Conservation (phyloP, 306 rosid species). For the Fagus sylvatica region DNA sequence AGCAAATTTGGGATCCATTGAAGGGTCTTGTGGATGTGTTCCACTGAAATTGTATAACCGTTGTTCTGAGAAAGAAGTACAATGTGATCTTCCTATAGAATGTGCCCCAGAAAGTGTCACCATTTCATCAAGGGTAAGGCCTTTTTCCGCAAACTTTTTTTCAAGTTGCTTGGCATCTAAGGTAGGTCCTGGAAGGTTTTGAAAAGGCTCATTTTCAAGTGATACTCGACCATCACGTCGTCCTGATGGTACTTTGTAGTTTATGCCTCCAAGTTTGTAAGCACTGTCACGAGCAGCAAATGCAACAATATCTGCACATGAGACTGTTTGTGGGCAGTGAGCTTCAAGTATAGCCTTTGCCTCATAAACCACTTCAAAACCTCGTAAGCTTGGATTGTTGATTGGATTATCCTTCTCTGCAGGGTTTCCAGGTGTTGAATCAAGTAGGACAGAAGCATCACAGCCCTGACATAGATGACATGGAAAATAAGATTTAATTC, state of each 20-base stretch:
- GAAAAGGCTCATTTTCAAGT: background rate
- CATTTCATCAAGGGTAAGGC: slow-evolving; percentile 9
- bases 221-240: slow-evolving; percentile 6
- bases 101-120: slow-evolving; percentile 25
- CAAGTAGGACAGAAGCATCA: slow-evolving; percentile 36
- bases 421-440: slow-evolving; percentile 24
- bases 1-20: slow-evolving; percentile 16
- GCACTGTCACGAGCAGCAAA: slow-evolving; percentile 42
- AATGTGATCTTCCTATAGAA: slow-evolving; percentile 1
- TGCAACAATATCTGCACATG: slow-evolving; percentile 41
- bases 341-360: slow-evolving; percentile 42
- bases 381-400: slow-evolving; percentile 39
- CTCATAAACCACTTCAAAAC: slow-evolving; percentile 39
- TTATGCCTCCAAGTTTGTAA: background rate
- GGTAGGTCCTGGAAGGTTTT: slow-evolving; percentile 4
- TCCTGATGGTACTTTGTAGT: slow-evolving; percentile 5
- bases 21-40: slow-evolving; percentile 25
- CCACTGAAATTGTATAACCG: background rate
- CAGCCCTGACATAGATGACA: slow-evolving; percentile 23
- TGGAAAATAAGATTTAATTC: background rate
- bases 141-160: background rate
- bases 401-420: slow-evolving; percentile 33
- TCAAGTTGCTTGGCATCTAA: background rate
- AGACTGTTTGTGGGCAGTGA: slow-evolving; percentile 36
- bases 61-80: slow-evolving; percentile 2